Evolutionary conservation across 2,329 filamentous ascomycete species (phyloP), one percentile per base, ranked within the genome.

Genomic region (Colletotrichum navitas): DNA sequence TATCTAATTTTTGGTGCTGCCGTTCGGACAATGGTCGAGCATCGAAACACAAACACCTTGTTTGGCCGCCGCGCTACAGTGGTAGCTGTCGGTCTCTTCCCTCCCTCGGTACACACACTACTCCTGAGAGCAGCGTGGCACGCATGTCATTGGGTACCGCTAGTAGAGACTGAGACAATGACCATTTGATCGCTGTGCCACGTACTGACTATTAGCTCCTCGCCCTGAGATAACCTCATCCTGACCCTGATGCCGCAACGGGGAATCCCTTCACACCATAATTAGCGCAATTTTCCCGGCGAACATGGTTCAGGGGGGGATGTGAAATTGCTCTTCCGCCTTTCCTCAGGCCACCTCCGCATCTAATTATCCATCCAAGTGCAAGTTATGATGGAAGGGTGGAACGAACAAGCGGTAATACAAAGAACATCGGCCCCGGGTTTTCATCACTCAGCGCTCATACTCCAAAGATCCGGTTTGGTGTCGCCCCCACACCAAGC

Each of bases 31-130:
- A 55, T 47, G 60, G 59, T 32, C 52, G 32, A 41, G 45, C 59
- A 64, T 69, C 52, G 54, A 69, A 71, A 45, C 68, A 68, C 64
- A 69, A 71, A 45, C 68, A 68, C 64, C 67, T 36, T 63, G 39
- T 43, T 63, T 39, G 63, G 32, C 26, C 14, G 32, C 5, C 51
- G 8, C 12, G 60, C 16, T 26, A n/a, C 21, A n/a, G 4, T 58
- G 34, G 14, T 56, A n/a, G 34, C 54, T 7, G 2, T 41, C 26
- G 12, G n/a, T 26, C 49, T 32, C 32, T 39, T 24, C 29, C 26
- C 8, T 18, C 12, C 36, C 36, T 39, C 5, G 1, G 3, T 56
- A 39, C 14, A 1, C 3, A 29, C 34, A 5, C 1, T n/a, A 47
- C 14, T 52, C 32, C 18, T 49, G 54, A 11, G 26, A 45, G 34